Conservation (phyloP, 495 filamentous ascomycete species). For the Neurospora terricola region DNA sequence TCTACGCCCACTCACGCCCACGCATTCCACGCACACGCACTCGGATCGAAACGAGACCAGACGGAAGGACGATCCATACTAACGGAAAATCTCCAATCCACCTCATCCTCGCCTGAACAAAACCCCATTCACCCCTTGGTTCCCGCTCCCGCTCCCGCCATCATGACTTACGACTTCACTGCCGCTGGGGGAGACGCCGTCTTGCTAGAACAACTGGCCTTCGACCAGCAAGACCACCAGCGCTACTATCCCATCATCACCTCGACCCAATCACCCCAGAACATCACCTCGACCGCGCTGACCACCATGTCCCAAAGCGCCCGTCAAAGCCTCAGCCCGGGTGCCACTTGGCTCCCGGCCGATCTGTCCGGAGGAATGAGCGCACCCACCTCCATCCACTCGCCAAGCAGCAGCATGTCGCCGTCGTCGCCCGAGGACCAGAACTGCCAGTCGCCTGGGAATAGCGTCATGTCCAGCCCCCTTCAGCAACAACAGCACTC, state of each 20-base stretch:
- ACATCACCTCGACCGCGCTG: conserved; percentile 35
- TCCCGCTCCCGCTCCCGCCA: conserved; percentile 19
- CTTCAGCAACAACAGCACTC: conserved; percentile 24
- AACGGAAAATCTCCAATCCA: conserved; percentile 21
- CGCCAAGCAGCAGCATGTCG: conserved; percentile 30
- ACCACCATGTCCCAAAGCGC: conserved; percentile 30
- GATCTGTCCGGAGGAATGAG: conserved; percentile 30
- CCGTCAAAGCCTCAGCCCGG: conserved; percentile 30
- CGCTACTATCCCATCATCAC: conserved; percentile 33
- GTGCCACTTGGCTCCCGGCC: conserved; percentile 33
- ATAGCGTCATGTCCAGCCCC: conserved; percentile 30
- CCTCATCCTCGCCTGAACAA: conserved; percentile 8
- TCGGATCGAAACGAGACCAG: background rate
- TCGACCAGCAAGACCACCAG: conserved; percentile 38
- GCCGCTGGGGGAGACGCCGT: conserved; percentile 38
- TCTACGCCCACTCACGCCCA: background rate
- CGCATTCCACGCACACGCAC: background rate
- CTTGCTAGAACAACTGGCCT: conserved; percentile 43
- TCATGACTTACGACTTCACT: conserved; percentile 49
- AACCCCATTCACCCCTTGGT: conserved; percentile 8
- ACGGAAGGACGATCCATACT: conserved; percentile 8
- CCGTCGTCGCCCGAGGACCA: conserved; percentile 37
- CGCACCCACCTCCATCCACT: conserved; percentile 24
- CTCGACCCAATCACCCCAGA: conserved; percentile 32
- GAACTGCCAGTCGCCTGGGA: conserved; percentile 33